Conservation (phyloP, 2,329 filamentous ascomycete species). For the Endothia cerciana region DNA sequence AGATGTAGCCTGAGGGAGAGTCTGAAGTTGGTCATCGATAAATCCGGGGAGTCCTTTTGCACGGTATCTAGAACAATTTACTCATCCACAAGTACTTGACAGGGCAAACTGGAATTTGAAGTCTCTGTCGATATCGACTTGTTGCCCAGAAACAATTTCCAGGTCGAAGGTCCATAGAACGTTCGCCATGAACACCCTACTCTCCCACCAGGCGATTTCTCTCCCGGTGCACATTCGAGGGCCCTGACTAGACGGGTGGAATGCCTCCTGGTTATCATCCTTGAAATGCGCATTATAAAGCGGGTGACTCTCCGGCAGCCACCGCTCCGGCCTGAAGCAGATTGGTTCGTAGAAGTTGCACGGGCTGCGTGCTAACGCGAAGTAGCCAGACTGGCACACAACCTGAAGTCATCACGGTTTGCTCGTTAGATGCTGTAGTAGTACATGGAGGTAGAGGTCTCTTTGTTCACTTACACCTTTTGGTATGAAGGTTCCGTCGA, state of each 20-base stretch:
- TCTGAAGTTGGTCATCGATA: no score
- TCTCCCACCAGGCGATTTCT: slow-evolving; percentile 32
- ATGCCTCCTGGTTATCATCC: not conserved
- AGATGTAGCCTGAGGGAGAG: not conserved
- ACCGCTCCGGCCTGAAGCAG: slow-evolving; percentile 7
- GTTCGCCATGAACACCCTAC: slow-evolving; percentile 31
- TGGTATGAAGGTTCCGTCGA: not conserved
- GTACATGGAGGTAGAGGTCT: no score
- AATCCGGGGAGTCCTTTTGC: no score
- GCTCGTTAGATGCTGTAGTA: no score
- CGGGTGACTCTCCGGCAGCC: not conserved
- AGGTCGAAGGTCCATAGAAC: slow-evolving; percentile 33
- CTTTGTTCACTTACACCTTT: no score
- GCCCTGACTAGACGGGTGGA: slow-evolving; percentile 32
- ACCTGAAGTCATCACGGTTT: no score
- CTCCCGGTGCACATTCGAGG: slow-evolving; percentile 30
- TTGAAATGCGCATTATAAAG: not conserved
- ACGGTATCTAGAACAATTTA: not conserved
- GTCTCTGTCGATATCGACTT: slow-evolving; percentile 8
- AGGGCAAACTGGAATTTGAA: not conserved
- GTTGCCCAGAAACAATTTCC: slow-evolving; percentile 1
- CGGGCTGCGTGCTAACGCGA: not conserved
- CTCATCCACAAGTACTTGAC: not conserved
- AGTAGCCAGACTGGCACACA: slow-evolving; percentile 11
- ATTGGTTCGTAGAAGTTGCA: not conserved